Evolutionary conservation across 2,329 filamentous ascomycete species (phyloP).

Genomic region (Aspergillus uvarum): DNA sequence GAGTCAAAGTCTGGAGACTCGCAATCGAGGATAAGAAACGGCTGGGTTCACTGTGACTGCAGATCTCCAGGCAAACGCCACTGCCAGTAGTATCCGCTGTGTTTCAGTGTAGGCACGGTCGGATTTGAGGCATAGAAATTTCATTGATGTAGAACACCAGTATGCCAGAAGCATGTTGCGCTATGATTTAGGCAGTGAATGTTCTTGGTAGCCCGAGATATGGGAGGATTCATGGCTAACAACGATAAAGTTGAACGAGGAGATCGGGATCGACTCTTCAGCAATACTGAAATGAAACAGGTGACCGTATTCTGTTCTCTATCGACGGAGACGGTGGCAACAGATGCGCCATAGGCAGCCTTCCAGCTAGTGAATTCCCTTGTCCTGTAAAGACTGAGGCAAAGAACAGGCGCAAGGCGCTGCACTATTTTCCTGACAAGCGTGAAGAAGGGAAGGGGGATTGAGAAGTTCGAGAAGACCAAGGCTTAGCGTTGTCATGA

Average conservation of each 20-base stretch:
- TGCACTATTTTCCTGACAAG: neutral
- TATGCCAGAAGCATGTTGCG: neutral
- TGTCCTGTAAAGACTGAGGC: neutral
- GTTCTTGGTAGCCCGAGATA: neutral
- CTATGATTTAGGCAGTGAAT: neutral
- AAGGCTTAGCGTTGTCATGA: neutral
- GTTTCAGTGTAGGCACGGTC: neutral
- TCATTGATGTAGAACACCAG: neutral
- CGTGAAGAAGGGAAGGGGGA: neutral
- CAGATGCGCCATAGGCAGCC: neutral
- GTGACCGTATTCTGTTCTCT: neutral
- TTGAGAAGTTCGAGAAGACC: neutral
- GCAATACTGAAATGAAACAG: neutral
- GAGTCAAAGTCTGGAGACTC: neutral
- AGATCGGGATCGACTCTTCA: neutral
- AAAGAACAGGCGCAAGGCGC: neutral
- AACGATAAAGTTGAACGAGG: neutral
- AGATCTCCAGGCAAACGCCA: neutral
- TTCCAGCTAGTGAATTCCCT: neutral
- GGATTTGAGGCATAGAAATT: neutral
- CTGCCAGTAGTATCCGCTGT: neutral
- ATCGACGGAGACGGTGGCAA: neutral
- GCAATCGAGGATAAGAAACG: neutral
- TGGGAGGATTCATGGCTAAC: neutral
- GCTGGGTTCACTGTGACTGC: neutral